Base-by-base conservation (phyloP, 2,329 filamentous ascomycete species). In the Leptographium lundbergii region DNA sequence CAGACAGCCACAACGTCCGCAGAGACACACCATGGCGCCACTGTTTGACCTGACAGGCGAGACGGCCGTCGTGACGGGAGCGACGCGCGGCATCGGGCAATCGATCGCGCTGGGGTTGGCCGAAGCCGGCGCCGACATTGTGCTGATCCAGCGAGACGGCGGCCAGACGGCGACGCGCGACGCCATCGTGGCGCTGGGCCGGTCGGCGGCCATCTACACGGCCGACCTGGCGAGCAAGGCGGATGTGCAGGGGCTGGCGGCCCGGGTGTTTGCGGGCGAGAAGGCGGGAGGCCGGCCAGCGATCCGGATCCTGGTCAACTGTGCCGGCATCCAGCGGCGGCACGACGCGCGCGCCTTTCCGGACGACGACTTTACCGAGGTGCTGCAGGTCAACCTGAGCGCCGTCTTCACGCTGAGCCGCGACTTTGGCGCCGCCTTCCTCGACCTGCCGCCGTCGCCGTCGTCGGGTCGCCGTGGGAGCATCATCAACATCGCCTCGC, bases 341-440 rank as follows among this genome's bases (percentile, higher is more conserved):
- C 87, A 94, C 70, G 82, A 88, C 0, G 84, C 86, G 51, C 82
- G 90, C 66, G 71, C 80, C 61, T 95, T 95, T 68, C 89, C 89
- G 0, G 82, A 87, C 68, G 73, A 76, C 52, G 88, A 94, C 74
- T 95, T 89, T 80, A 80, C 87, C 67, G 82, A 87, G 67, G 81
- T 96, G 34, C 75, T 96, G 50, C 88, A 95, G 75, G 87, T 95
- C 56, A 96, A 96, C 73, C 82, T 95, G 53, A 87, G 81, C 67
- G 80, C 87, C 51, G 88, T 94, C 58, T 96, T 95, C 74, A 82
- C 83, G 0, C 78, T 95, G 59, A 81, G 83, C 72, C 84, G 89
- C 61, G 88, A 91, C 69, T 79, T 89, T 19, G 89, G 88, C 63
- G 84, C 85, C 17, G 87, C 91, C 74, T 90, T 94, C 82, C 82